Conservation (phyloP, 768 basidiomycete species). For the Tylopilus plumbeoviolaceoides region DNA sequence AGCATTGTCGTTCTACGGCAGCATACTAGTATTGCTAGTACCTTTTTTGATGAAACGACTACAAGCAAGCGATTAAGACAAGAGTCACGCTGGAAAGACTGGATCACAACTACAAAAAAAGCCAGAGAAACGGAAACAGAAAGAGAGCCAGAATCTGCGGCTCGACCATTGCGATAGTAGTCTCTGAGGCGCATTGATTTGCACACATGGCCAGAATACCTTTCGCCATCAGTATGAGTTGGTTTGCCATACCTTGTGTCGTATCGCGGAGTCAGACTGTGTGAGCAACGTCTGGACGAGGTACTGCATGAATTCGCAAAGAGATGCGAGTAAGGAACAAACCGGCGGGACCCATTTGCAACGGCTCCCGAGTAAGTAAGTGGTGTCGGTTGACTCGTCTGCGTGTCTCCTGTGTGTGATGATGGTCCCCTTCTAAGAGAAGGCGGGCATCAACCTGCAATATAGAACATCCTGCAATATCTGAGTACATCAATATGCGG, state of each 20-base stretch:
- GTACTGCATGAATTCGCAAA: neutral
- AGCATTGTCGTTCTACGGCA: neutral
- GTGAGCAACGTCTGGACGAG: slow-evolving; percentile 59
- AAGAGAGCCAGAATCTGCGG: slow-evolving; percentile 20
- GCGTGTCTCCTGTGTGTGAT: slow-evolving; percentile 33
- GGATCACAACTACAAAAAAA: neutral
- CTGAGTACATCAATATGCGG: too few relatives aligned
- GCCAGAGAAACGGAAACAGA: neutral
- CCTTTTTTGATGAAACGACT: neutral
- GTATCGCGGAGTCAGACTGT: slow-evolving; percentile 57
- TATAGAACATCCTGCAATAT: neutral
- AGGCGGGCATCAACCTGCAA: neutral
- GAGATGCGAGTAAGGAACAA: neutral
- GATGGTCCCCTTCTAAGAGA: slow-evolving; percentile 14
- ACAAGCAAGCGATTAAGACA: neutral
- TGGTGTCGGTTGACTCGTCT: slow-evolving; percentile 51
- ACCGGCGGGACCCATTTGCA: slow-evolving; percentile 42
- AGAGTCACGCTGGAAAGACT: too few relatives aligned
- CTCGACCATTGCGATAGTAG: slow-evolving; percentile 36
- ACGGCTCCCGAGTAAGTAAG: slow-evolving; percentile 48
- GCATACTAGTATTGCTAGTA: slow-evolving; percentile 8
- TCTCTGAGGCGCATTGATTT: slow-evolving; percentile 34
- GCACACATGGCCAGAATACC: slow-evolving; percentile 42
- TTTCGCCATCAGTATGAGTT: slow-evolving; percentile 37
- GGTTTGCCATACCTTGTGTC: slow-evolving; percentile 52